Conservation (phyloP, 176 grass and related monocot genomes). For the Eleusine coracana region DNA sequence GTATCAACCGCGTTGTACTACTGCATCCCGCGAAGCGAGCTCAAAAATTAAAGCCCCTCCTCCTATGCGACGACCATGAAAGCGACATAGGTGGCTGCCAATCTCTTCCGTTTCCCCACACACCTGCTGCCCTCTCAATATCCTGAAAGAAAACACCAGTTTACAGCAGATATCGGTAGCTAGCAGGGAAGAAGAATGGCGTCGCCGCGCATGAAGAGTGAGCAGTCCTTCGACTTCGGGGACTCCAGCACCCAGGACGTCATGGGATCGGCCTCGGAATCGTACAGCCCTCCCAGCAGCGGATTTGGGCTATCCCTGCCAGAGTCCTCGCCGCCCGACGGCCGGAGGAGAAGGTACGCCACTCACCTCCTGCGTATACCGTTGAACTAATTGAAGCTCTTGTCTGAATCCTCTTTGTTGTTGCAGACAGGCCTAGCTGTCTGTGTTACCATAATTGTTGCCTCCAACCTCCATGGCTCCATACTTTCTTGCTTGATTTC, state of each 20-base stretch:
- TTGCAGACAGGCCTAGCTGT: not conserved
- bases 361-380: not conserved
- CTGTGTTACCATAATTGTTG: not conserved
- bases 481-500: not conserved
- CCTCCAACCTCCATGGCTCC: not conserved
- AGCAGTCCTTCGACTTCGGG: constrained; percentile 47
- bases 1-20: constrained; percentile 30
- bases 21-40: constrained; percentile 2
- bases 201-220: constrained; percentile 35
- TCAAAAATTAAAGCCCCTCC: constrained; percentile 12
- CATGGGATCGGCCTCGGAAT: constrained; percentile 43
- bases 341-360: constrained; percentile 49
- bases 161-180: not conserved
- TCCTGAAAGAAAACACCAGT: constrained; percentile 7
- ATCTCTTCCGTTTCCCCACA: constrained; percentile 38
- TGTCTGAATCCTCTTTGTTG: not conserved
- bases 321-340: constrained; percentile 40
- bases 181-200: constrained; percentile 33
- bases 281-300: constrained; percentile 43
- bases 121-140: constrained; percentile 13
- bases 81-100: constrained; percentile 32
- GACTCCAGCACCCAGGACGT: constrained; percentile 23
- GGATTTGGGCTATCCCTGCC: constrained; percentile 34
- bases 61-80: constrained; percentile 26
- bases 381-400: not conserved